phyloP scores from a whole-genome alignment of 768 basidiomycete genomes.

The Russula sp. region DNA sequence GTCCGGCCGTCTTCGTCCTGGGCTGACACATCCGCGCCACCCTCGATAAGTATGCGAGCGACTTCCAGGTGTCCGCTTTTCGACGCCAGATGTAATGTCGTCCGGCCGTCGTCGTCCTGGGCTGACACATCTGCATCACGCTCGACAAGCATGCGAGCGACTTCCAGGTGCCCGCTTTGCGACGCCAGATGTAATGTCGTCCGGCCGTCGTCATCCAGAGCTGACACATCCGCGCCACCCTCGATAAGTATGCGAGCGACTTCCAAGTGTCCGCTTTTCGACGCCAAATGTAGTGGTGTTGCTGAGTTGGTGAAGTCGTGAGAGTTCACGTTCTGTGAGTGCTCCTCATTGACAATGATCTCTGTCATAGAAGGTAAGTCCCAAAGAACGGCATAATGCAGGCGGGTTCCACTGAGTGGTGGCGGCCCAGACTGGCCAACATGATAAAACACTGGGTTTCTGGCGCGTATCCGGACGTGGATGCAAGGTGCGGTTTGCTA shows the following conservation, averaged over 20 bases:
- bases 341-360: conserved; percentile 51
- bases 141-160: too few relatives aligned
- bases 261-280: neutral
- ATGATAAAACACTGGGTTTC: neutral
- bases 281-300: neutral
- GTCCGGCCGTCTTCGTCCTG: too few relatives aligned
- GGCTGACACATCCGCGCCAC: too few relatives aligned
- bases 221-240: neutral
- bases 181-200: too few relatives aligned
- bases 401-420: conserved; percentile 34
- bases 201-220: too few relatives aligned
- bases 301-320: neutral
- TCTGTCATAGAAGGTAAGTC: conserved; percentile 35
- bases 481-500: neutral
- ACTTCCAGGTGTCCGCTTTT: too few relatives aligned
- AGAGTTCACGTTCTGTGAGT: neutral
- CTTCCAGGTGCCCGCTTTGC: too few relatives aligned
- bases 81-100: too few relatives aligned
- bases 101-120: too few relatives aligned
- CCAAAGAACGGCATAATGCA: conserved; percentile 4
- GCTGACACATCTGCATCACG: too few relatives aligned
- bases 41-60: too few relatives aligned
- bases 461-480: neutral
- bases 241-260: neutral
- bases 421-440: conserved; percentile 66